A percentile compares a stretch with the other conserved stretches of the same genome.
Conservation (phyloP, 2,329 filamentous ascomycete genomes). For the Aurifilum marmelostoma region DNA sequence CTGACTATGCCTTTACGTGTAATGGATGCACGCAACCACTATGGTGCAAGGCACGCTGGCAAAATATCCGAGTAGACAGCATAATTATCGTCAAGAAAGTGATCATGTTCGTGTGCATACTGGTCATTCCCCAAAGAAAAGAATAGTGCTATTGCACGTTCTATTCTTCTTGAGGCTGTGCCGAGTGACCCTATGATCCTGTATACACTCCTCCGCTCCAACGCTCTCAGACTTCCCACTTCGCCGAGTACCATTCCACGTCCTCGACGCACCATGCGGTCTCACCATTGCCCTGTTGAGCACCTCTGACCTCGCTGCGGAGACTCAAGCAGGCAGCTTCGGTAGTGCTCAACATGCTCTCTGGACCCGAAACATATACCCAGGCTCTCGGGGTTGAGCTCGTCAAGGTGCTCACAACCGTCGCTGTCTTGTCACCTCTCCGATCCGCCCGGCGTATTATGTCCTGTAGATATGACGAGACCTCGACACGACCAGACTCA, state of each 20-base stretch:
- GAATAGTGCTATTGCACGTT: no score
- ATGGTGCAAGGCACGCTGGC: neutral
- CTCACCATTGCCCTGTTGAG: neutral
- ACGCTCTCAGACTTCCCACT: neutral
- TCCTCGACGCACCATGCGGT: neutral
- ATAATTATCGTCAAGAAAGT: no score
- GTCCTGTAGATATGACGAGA: neutral
- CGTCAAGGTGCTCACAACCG: neutral
- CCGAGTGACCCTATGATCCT: neutral
- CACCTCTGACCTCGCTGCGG: neutral
- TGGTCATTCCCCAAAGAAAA: no score
- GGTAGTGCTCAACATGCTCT: constrained; percentile 14
- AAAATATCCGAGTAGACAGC: neutral
- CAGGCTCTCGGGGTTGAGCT: constrained; percentile 13
- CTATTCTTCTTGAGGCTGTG: neutral
- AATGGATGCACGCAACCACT: neutral
- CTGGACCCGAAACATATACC: constrained; percentile 20
- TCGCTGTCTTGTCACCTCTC: neutral
- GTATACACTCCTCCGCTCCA: neutral
- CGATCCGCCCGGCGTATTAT: neutral
- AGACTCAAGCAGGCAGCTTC: constrained; percentile 13
- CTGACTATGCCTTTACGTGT: neutral
- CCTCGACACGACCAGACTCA: constrained; percentile 19
- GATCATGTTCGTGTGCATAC: neutral
- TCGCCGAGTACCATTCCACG: neutral